Evolutionary conservation across 345 rosid genomes (phyloP).

Genomic region (Toxicodendron radicans): DNA sequence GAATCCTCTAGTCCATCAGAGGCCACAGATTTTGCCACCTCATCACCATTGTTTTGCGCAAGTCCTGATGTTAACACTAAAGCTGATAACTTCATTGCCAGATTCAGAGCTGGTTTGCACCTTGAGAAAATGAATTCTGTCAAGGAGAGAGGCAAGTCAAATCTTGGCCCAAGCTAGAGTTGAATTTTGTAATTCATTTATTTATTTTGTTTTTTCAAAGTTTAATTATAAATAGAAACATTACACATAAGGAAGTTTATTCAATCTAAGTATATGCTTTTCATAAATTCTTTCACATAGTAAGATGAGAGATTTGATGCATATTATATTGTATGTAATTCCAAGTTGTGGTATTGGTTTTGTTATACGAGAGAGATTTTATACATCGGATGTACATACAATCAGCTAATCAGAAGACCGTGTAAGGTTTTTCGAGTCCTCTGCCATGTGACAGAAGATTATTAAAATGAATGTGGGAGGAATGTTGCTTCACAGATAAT

Average conservation of each 20-base stretch:
- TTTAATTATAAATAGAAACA: background rate
- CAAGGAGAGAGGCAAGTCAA: slow-evolving; percentile 42
- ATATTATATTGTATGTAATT: slow-evolving; percentile 6
- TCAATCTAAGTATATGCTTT: background rate
- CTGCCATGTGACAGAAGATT: background rate
- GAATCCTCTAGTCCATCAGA: slow-evolving; percentile 36
- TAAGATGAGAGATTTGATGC: background rate
- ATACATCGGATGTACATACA: background rate
- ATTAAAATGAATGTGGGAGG: too few species aligned
- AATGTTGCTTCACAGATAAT: background rate
- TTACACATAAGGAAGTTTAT: background rate
- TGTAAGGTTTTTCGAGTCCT: too few species aligned
- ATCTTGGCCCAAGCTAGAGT: slow-evolving; percentile 37
- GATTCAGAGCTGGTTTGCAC: slow-evolving; percentile 72
- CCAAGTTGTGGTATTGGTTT: slow-evolving; percentile 3
- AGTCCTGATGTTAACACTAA: slow-evolving; percentile 90
- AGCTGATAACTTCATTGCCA: slow-evolving; percentile 82
- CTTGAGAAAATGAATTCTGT: slow-evolving; percentile 72
- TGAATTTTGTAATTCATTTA: background rate
- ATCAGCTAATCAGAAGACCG: too few species aligned
- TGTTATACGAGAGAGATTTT: background rate
- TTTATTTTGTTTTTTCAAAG: background rate
- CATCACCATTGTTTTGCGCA: slow-evolving; percentile 49
- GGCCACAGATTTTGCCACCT: slow-evolving; percentile 2
- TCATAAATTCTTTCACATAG: background rate